A percentile compares a stretch with the other conserved stretches of the same genome.
phyloP scores from a whole-genome alignment of 805 yeast genomes.

The Candida nemodendra region DNA sequence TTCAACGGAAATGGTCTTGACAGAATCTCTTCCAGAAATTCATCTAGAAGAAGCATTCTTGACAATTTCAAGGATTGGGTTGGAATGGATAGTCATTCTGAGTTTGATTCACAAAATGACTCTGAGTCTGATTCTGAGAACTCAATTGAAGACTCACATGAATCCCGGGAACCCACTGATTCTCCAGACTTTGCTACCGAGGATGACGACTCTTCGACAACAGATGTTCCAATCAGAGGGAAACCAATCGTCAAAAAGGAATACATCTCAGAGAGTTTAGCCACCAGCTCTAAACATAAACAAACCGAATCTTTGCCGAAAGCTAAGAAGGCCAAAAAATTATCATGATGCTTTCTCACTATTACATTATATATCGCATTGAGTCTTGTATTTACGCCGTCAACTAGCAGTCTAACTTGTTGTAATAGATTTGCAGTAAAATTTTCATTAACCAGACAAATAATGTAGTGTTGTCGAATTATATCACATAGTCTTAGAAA shows the following conservation, averaged over 20 bases:
- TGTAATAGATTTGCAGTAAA: too few species aligned
- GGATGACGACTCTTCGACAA: slow-evolving; percentile 6
- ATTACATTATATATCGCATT: too few species aligned
- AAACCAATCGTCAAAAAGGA: slow-evolving; percentile 9
- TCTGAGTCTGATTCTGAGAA: slow-evolving; percentile 4
- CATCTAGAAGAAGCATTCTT: slow-evolving; percentile 28
- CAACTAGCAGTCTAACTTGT: too few species aligned
- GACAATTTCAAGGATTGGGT: slow-evolving; percentile 37
- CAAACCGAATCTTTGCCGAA: too few species aligned
- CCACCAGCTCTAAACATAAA: too few species aligned
- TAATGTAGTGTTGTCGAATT: too few species aligned
- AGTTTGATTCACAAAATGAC: slow-evolving; percentile 22
- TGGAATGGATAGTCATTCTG: slow-evolving; percentile 30
- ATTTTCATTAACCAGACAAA: too few species aligned
- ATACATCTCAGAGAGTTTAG: too few species aligned
- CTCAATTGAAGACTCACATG: slow-evolving; percentile 2
- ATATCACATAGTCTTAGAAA: too few species aligned
- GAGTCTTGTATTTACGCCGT: too few species aligned
- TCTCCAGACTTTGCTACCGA: slow-evolving; percentile 3
- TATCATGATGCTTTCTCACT: too few species aligned
- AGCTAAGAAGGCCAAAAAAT: too few species aligned
- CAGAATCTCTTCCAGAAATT: slow-evolving; percentile 18
- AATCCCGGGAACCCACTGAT: slow-evolving; percentile 5
- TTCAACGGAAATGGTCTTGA: slow-evolving; percentile 54
- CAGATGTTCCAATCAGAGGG: not conserved